phyloP scores from a whole-genome alignment of 257 asterid genomes.

The Lithospermum erythrorhizon region DNA sequence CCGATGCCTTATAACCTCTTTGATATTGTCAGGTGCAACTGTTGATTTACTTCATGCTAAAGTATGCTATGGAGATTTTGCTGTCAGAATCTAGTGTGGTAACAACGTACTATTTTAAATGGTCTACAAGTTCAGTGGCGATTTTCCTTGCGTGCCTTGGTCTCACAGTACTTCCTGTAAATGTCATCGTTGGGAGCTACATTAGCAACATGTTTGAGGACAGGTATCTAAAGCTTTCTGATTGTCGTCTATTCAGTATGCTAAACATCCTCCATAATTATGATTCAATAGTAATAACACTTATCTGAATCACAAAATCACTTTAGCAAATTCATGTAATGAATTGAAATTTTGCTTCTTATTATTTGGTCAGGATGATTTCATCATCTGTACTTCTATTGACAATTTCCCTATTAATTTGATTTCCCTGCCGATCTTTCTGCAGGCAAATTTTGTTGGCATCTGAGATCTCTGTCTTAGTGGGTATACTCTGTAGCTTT shows the following conservation, averaged over 20 bases:
- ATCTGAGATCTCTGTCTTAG: constrained; percentile 73
- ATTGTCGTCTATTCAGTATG: not conserved
- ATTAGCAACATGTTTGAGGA: constrained; percentile 92
- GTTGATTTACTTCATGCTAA: constrained; percentile 95
- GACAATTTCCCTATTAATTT: not conserved
- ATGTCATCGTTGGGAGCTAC: constrained; percentile 78
- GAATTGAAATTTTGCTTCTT: not conserved
- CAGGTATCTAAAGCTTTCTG: constrained; percentile 41
- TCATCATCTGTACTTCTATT: no score
- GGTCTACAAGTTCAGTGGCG: constrained; percentile 86
- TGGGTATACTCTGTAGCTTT: constrained; percentile 83
- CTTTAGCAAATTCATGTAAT: not conserved
- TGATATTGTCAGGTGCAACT: constrained; percentile 69
- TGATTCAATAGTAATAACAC: not conserved
- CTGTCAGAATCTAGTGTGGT: constrained; percentile 95
- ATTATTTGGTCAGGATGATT: no score
- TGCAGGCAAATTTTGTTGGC: constrained; percentile 90
- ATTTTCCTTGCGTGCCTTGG: constrained; percentile 90
- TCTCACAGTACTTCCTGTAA: constrained; percentile 85
- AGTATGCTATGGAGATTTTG: constrained; percentile 89
- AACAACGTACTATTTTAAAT: constrained; percentile 71
- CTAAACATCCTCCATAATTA: not conserved
- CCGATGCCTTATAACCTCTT: constrained; percentile 4
- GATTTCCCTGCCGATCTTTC: constrained; percentile 4
- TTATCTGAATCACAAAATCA: not conserved